Conservation (phyloP, 2,329 filamentous ascomycete genomes). For the Penicillium sp. region DNA sequence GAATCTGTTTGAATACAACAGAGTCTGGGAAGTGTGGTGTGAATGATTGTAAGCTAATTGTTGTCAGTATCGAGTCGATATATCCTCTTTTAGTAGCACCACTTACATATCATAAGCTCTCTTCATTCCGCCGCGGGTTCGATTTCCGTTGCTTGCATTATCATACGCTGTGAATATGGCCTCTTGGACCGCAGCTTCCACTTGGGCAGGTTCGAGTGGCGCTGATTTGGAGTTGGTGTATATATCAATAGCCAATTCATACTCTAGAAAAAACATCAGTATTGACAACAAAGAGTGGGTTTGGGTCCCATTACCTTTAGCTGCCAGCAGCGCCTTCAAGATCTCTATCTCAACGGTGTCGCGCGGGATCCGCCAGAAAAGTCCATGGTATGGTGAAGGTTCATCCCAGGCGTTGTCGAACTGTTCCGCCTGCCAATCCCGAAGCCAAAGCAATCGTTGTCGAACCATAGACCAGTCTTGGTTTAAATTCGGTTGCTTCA, state of each 20-base stretch:
- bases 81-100: neutral
- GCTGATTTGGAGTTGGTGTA: conserved; percentile 33
- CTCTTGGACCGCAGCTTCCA: conserved; percentile 52
- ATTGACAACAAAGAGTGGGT: neutral
- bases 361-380: conserved; percentile 50
- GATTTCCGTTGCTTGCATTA: conserved; percentile 64
- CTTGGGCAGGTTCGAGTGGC: conserved; percentile 42
- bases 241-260: conserved; percentile 40
- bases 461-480: conserved; percentile 50
- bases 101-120: conserved; percentile 56
- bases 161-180: conserved; percentile 59
- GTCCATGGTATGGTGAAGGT: conserved; percentile 37
- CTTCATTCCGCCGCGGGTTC: conserved; percentile 60
- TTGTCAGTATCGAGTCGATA: conserved; percentile 5
- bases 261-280: conserved; percentile 32
- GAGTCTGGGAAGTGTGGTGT: conserved; percentile 41
- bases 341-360: conserved; percentile 56
- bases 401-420: conserved; percentile 18
- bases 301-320: conserved; percentile 34
- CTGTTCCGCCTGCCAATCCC: conserved; percentile 51
- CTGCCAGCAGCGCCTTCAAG: conserved; percentile 53
- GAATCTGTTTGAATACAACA: conserved; percentile 41
- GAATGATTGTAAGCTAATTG: conserved; percentile 41
- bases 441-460: conserved; percentile 57
- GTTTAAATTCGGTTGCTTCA: conserved; percentile 43